Evolutionary conservation across 768 basidiomycete species (phyloP), one percentile per base, ranked within the genome.

Genomic region (Pulveroboletus sp.): DNA sequence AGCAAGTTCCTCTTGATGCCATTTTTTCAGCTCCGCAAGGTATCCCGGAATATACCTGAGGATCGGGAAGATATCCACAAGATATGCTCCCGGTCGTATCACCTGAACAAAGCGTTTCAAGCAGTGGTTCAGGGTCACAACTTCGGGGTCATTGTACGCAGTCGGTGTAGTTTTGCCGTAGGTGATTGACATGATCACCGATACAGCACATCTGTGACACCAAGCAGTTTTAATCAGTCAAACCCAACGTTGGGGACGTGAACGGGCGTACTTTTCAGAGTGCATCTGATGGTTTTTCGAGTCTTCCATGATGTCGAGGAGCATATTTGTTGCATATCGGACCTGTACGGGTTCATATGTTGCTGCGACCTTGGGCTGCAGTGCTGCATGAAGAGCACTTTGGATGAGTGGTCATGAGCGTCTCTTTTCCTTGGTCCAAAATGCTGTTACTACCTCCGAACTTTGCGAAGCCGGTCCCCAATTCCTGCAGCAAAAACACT

Each of bases 21-120:
- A 80, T 4, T 70, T 66, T 49, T 71, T 73, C 6, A 87, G 64
- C 49, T 79, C 75, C 4, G 72, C 71, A 12, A 82, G 69, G 53
- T 83, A 62, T 6, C 58, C 56, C 1, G 65, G 65, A 13, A 66
- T 31, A 10, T 60, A 61, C 40, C 39, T 43, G 1, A 66, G 44
- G 27, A 59, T 52, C 5, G 65, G 65, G 31, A 49, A 59, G 4
- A 49, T 46, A 36, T 66, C 65, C 23, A 66, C 63, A n/a, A 62
- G 57, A 36, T 60, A 66, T 12, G 57, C 46, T 25, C 65, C 65
- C 0, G 60, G 53, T 6, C 43, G 52, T 16, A 71, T 43, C 0
- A 52, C 60, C 12, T 43, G 42, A 19, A 65, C 62, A 4, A 75
- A 50, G 11, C 67, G 66, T 4, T 27, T 24, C 19, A 63, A 24